These are phyloP conservation scores for Irpex rosettiformis DNA, from an alignment of 1,284 basidiomycete species.

Conservation along the genomic window DNA sequence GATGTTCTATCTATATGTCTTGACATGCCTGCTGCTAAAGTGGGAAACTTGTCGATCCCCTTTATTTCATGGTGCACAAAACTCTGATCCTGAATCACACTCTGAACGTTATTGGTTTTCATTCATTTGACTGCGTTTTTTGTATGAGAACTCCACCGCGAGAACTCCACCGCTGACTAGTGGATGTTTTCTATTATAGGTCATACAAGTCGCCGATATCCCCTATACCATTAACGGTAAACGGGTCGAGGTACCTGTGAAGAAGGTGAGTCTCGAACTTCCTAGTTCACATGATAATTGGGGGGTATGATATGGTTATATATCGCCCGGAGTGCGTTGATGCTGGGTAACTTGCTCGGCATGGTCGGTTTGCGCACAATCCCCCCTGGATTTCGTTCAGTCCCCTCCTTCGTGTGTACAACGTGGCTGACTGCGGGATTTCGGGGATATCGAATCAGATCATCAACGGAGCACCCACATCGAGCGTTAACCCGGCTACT, in stretches of 20 bases:
- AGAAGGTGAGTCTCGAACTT: conserved; percentile 52
- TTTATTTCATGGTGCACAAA: neutral
- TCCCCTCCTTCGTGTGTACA: neutral
- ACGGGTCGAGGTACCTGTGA: conserved; percentile 80
- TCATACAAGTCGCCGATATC: conserved; percentile 69
- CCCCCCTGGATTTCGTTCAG: too few species aligned
- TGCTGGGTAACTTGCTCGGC: neutral
- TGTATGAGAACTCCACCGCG: neutral
- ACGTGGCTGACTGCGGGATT: conserved; percentile 10
- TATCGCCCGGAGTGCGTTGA: conserved; percentile 9
- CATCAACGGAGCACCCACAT: conserved; percentile 75
- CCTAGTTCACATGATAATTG: neutral
- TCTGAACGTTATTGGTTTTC: neutral
- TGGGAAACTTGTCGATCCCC: neutral
- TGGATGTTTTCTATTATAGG: conserved; percentile 35
- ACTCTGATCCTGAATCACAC: conserved; percentile 4
- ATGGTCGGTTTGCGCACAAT: neutral
- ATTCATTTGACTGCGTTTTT: neutral
- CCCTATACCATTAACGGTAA: conserved; percentile 88
- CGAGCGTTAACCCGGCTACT: conserved; percentile 73
- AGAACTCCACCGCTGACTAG: neutral
- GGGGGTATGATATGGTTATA: neutral
- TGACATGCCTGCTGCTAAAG: neutral
- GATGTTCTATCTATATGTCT: neutral
- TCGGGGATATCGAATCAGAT: conserved; percentile 45